Base-by-base conservation (phyloP, 352 stramenopile genomes). In the Pythium dissimile region DNA sequence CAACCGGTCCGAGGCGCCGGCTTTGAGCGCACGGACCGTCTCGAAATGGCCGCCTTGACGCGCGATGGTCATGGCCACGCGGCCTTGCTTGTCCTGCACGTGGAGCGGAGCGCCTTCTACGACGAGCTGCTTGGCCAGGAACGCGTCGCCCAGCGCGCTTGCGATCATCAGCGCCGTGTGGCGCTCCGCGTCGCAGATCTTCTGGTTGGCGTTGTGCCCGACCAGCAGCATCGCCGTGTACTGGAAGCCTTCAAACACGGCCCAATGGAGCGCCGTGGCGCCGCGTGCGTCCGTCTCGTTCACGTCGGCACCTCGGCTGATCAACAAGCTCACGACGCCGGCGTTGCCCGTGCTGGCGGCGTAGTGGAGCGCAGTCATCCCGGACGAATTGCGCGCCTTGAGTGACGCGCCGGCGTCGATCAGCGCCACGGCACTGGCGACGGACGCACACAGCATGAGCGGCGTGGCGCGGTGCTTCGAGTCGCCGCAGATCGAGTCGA, bases 141-240 rank as follows among this genome's bases (percentile, higher is more conserved):
- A 94, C 0, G 84, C 67, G 47, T 94, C 84, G 24, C 83, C 83
- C 0, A 94, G 53, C n/a, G 84, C 82, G 26, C 71, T 78, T 12
- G 84, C 84, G 46, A 94, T 90, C 84, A 94, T 94, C 5, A 94
- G 63, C 23, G 84, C 66, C 24, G 84, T 94, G 52, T 94, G 84
- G 18, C 77, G 66, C 65, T 92, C 81, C 6, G 80, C 77, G 46
- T 93, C 84, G 24, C 78, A 75, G 28, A 82, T 65, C 9, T 46
- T 34, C 62, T 84, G 72, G 61, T 78, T 62, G 0, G 76, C 73
- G 52, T 61, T 55, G 27, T 77, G 68, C 34, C 73, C 76, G 12
- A 86, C 73, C 27, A 86, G 66, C 41, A 84, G 69, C 62, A 86
- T 80, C 10, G 81, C 84, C 2, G 81, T 89, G 73, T 93, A 93